Conservation (phyloP, 2,329 filamentous ascomycete species). For the Dothistroma pini region DNA sequence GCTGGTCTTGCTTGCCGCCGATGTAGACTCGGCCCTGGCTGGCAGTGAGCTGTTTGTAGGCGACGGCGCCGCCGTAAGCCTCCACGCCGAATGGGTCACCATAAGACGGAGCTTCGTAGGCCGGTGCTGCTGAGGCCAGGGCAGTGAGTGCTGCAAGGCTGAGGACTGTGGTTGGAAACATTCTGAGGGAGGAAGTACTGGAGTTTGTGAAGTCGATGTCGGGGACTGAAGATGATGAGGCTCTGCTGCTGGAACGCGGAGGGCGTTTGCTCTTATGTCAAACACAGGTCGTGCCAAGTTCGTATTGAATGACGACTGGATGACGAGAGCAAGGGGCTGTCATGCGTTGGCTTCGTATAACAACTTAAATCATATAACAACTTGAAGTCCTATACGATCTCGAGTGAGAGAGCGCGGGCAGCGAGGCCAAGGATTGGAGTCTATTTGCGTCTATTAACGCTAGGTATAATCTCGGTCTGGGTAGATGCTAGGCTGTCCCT, state of each 20-base stretch:
- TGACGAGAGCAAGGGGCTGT: not conserved
- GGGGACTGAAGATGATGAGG: not conserved
- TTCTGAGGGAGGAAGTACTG: not conserved
- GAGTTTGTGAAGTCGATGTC: not conserved
- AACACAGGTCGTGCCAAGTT: not conserved
- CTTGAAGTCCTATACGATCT: not conserved
- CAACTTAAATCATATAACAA: not conserved
- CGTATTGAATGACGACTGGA: not conserved
- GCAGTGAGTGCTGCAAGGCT: not conserved
- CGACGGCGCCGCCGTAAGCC: not conserved
- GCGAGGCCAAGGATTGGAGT: no score
- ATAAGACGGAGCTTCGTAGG: not conserved
- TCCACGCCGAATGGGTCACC: not conserved
- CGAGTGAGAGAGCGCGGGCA: no score
- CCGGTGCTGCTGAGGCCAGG: not conserved
- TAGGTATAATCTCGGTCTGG: no score
- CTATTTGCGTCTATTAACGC: no score
- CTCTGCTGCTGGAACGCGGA: not conserved
- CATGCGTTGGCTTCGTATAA: not conserved
- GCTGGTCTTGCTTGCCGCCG: constrained; percentile 3
- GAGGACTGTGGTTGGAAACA: not conserved
- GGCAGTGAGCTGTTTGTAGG: not conserved
- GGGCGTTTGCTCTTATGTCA: not conserved
- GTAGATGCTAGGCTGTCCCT: no score
- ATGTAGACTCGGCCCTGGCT: constrained; percentile 1